phyloP scores from a whole-genome alignment of 108 stramenopile species.

The Cyclotella baltica region DNA sequence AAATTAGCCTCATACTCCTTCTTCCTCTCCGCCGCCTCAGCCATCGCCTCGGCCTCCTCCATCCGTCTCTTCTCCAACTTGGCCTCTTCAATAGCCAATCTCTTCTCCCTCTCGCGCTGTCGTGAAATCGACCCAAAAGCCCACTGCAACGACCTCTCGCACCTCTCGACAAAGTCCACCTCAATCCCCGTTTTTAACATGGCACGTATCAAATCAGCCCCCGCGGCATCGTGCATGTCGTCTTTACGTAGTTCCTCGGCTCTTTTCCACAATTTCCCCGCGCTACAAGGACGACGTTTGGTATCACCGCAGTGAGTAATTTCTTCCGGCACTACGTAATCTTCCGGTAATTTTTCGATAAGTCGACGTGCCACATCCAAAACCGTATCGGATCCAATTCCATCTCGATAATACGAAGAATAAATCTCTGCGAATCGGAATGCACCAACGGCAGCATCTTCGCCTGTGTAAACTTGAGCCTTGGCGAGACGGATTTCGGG shows the following conservation, averaged over 20 bases:
- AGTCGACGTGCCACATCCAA: constrained; percentile 42
- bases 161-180: constrained; percentile 57
- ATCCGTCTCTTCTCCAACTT: constrained; percentile 57
- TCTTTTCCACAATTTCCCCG: constrained; percentile 68
- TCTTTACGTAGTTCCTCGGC: constrained; percentile 59
- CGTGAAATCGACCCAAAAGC: constrained; percentile 50
- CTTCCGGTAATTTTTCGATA: constrained; percentile 15
- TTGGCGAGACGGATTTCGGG: background rate
- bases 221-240: constrained; percentile 58
- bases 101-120: constrained; percentile 57
- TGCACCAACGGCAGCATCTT: constrained; percentile 61
- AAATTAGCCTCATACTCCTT: constrained; percentile 61
- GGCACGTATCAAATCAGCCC: constrained; percentile 59
- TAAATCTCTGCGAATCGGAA: constrained; percentile 63
- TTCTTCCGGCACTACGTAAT: constrained; percentile 47
- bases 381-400: constrained; percentile 34
- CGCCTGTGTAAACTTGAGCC: constrained; percentile 42
- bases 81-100: constrained; percentile 57
- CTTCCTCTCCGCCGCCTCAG: constrained; percentile 54
- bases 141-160: constrained; percentile 54
- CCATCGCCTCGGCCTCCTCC: constrained; percentile 58
- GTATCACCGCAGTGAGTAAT: constrained; percentile 56
- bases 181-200: constrained; percentile 62
- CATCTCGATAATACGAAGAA: constrained; percentile 30
- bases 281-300: constrained; percentile 47